Base-by-base conservation (phyloP, 2,329 filamentous ascomycete species). In the Penicillium psychrosexuale region DNA sequence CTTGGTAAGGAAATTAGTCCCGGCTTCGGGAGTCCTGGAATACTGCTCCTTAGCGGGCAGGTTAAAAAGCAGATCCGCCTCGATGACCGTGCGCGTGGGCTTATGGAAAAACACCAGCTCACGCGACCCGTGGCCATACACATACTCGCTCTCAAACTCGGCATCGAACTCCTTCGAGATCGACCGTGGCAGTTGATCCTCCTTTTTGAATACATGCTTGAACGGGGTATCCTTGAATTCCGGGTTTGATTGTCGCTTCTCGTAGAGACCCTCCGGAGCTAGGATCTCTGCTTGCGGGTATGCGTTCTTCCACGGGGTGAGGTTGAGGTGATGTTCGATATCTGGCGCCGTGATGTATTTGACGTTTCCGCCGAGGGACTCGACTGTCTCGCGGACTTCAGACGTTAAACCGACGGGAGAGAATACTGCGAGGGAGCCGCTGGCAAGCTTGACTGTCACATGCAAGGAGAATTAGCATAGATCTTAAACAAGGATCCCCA, bases 41-140 rank as follows among this genome's bases (percentile, higher is more conserved):
- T 90, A 97, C 76, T 97, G 94, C 77, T 99, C 94, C 0, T 78
- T 84, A 0, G 91, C 84, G 0, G 94, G 94, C 33, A 96, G 76
- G 72, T 97, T 97, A 81, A 97, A 97, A 61, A 97, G 70, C 39
- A 97, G 75, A 72, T 99, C 94, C 6, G 91, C 94, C 75, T 96
- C 78, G 68, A 99, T 92, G 42, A 99, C 76, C 0, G 91, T 88
- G 53, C 80, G 78, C 12, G 89, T 86, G 0, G 90, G 91, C 70
- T 86, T 87, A 79, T 96, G 91, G 68, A 87, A 78, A 75, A 97
- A 91, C 27, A 94, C 91, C 30, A 97, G 77, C 75, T 99, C 94
- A 69, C 90, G 88, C 77, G 95, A 97, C 30, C 80, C 76, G 73
- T 97, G 85, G 3, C 84, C 84, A 64, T 89, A 82, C 53, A 97